Evolutionary conservation across 2,329 filamentous ascomycete genomes (phyloP), one percentile per base, ranked within the genome.

Genomic region (Microdochium paspali): DNA sequence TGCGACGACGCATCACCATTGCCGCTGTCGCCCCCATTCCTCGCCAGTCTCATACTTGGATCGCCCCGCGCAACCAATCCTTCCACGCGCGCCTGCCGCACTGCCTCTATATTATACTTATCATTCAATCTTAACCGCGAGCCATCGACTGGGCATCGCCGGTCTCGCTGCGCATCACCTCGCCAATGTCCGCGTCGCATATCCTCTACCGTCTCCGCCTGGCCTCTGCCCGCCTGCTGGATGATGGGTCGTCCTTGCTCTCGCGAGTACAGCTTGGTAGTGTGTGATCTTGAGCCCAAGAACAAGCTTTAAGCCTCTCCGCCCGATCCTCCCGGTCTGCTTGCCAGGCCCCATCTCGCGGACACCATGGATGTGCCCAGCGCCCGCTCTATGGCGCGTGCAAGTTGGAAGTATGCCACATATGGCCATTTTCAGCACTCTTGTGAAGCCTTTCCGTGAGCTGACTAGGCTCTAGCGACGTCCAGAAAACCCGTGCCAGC

Each of bases 401-500:
- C 35, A 18, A 40, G 35, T 21, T 40, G 13, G 35, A 20, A 20
- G 35, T 40, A 40, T 21, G 35, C 35, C 35, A 21, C 10, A 35
- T n/a, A 13, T 40, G 12, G 18, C 35, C 35, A 20, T 18, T 12
- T n/a, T 12, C 35, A 15, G 18, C 3, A 20, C 18, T 42, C 18
- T 10, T 15, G 24, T 40, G 44, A 47, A 49, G 32, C 50, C 47
- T 30, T 24, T 28, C 20, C 20, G 15, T n/a, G 25, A 35, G 35
- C 30, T 20, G 4, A 39, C 4, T 40, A 10, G 18, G 35, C 35
- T 40, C 35, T 20, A 56, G 54, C 24, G 49, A 55, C 18, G 52
- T 50, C 39, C 49, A 50, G 47, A 59, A 57, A 49, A 54, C 60
- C 25, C 61, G 61, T 48, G 18, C 25, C 59, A 53, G 53, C 48